Evolutionary conservation across 371 early-diverging fungal species (phyloP).

Genomic region (Syncephalastrum monosporum): DNA sequence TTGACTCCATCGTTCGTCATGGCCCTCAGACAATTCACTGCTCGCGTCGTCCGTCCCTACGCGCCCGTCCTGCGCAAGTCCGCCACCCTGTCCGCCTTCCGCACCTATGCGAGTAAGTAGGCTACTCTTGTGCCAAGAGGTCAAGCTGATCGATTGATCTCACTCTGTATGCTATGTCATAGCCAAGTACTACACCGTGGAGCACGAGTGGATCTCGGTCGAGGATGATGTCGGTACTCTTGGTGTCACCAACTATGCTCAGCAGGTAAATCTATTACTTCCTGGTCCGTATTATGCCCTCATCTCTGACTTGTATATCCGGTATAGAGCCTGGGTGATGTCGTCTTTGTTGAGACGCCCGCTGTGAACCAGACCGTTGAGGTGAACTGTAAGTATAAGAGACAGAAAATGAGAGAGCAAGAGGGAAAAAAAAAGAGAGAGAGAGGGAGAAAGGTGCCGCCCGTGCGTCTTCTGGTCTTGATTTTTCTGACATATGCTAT

Average conservation of each 20-base stretch:
- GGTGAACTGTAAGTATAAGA: conserved; percentile 51
- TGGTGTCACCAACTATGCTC: conserved; percentile 93
- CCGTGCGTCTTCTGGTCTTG: not conserved
- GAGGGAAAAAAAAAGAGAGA: not conserved
- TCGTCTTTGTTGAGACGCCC: conserved; percentile 90
- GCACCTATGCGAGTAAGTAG: conserved; percentile 48
- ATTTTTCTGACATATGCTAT: conserved; percentile 2
- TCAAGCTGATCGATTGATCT: no score
- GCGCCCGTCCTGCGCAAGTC: conserved; percentile 39
- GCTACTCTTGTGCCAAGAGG: no score
- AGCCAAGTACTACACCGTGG: conserved; percentile 77
- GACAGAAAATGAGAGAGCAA: not conserved
- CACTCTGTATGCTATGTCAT: not conserved
- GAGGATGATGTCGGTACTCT: conserved; percentile 80
- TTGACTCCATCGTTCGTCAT: conserved; percentile 15
- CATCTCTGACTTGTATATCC: not conserved
- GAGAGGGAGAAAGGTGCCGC: not conserved
- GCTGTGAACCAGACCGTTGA: conserved; percentile 60
- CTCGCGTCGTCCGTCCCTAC: conserved; percentile 46
- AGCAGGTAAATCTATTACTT: conserved; percentile 35
- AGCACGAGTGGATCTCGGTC: conserved; percentile 92
- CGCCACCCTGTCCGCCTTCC: conserved; percentile 33
- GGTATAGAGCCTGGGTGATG: conserved; percentile 80
- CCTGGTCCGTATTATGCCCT: no score
- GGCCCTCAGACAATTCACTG: conserved; percentile 46